Evolutionary conservation across 257 asterid genomes (phyloP).

Genomic region (Nicotiana tabacum): DNA sequence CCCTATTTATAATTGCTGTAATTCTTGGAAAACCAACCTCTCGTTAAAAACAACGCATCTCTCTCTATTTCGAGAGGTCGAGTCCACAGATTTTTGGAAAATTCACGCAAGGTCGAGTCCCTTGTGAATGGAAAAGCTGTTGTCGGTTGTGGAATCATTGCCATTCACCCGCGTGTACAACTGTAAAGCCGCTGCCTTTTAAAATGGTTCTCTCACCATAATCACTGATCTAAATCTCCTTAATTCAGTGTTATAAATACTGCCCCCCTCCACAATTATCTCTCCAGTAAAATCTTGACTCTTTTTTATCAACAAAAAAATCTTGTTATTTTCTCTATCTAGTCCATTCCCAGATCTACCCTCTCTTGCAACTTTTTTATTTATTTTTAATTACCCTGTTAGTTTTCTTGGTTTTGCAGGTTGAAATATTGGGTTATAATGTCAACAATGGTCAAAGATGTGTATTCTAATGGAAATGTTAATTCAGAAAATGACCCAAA

Average conservation of each 20-base stretch:
- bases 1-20: neutral
- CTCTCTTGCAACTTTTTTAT: neutral
- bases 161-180: slow-evolving; percentile 7
- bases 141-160: neutral
- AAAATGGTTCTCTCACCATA: neutral
- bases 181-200: neutral
- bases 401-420: slow-evolving; percentile 11
- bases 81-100: neutral
- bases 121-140: neutral
- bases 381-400: neutral
- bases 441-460: slow-evolving; percentile 20
- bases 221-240: neutral
- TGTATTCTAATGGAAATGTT: slow-evolving; percentile 15
- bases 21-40: neutral
- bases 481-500: neutral
- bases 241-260: neutral
- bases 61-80: neutral
- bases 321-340: neutral
- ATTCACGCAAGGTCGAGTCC: neutral
- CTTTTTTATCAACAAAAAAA: neutral
- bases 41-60: neutral
- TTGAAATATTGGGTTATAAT: slow-evolving; percentile 7
- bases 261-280: neutral
- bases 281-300: neutral
- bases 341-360: neutral